Evolutionary conservation across 2,329 filamentous ascomycete genomes (phyloP).

Genomic region (Cercospora janseana): DNA sequence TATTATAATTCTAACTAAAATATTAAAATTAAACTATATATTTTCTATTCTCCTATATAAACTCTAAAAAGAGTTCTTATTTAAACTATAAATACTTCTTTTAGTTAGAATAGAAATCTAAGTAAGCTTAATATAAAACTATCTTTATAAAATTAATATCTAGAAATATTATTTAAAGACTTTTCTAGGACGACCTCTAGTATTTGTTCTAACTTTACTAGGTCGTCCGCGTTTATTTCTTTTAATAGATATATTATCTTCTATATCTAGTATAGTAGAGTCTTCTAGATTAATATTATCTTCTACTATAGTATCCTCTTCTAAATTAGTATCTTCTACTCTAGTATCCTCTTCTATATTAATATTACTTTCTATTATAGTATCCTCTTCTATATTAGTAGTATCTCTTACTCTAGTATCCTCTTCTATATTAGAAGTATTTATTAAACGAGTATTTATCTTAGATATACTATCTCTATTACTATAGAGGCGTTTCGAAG

Average conservation of each 20-base stretch:
- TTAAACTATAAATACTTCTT: not conserved
- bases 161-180: not conserved
- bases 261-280: not conserved
- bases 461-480: not conserved
- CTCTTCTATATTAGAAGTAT: not conserved
- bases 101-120: not conserved
- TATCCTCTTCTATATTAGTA: not conserved
- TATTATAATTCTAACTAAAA: too few relatives aligned
- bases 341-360: not conserved
- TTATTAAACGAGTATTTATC: not conserved
- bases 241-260: not conserved
- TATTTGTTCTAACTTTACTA: not conserved
- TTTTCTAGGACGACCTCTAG: not conserved
- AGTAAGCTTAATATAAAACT: not conserved
- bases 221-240: not conserved
- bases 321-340: not conserved
- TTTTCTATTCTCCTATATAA: not conserved
- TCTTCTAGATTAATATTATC: not conserved
- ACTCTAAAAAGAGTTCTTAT: not conserved
- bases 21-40: not conserved
- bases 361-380: not conserved
- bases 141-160: not conserved
- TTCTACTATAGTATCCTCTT: not conserved
- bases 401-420: not conserved
- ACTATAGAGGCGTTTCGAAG: not conserved